phyloP scores from a whole-genome alignment of 495 filamentous ascomycete genomes.

The Achaetomiella virescens region DNA sequence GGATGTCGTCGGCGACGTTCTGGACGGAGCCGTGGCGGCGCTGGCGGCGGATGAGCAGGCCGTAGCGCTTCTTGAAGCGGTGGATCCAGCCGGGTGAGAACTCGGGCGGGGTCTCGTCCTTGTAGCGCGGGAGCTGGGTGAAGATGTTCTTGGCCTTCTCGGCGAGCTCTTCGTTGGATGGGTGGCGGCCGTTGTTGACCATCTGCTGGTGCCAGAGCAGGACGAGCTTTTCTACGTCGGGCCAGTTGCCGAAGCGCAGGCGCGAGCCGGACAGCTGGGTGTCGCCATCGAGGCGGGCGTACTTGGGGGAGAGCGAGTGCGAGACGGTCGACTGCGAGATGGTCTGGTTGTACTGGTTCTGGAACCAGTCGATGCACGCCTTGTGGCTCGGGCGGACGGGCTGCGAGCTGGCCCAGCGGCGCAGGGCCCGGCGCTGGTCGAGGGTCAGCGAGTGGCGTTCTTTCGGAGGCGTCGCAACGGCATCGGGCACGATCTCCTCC shows the following conservation, averaged over 20 bases:
- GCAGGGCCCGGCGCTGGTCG: conserved; percentile 47
- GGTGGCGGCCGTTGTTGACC: conserved; percentile 38
- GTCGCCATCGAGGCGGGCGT: conserved; percentile 48
- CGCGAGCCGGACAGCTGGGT: conserved; percentile 45
- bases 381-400: conserved; percentile 44
- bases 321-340: conserved; percentile 50
- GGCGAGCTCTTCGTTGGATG: conserved; percentile 47
- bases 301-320: conserved; percentile 47
- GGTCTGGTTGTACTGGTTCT: conserved; percentile 43
- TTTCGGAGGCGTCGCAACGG: conserved; percentile 24
- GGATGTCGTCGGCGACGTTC: conserved; percentile 42
- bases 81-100: conserved; percentile 52
- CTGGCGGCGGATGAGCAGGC: conserved; percentile 43
- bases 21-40: conserved; percentile 37
- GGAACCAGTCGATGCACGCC: conserved; percentile 51
- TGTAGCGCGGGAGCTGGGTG: conserved; percentile 43
- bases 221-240: conserved; percentile 50
- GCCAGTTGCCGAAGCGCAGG: conserved; percentile 49
- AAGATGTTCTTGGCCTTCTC: conserved; percentile 48
- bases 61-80: conserved; percentile 49
- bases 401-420: conserved; percentile 46
- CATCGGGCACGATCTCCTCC: conserved; percentile 14
- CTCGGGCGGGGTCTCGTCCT: conserved; percentile 43
- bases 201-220: conserved; percentile 46
- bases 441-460: conserved; percentile 48